Evolutionary conservation across 129 eudicot species (phyloP).

Genomic region (Helichrysum umbraculigerum): DNA sequence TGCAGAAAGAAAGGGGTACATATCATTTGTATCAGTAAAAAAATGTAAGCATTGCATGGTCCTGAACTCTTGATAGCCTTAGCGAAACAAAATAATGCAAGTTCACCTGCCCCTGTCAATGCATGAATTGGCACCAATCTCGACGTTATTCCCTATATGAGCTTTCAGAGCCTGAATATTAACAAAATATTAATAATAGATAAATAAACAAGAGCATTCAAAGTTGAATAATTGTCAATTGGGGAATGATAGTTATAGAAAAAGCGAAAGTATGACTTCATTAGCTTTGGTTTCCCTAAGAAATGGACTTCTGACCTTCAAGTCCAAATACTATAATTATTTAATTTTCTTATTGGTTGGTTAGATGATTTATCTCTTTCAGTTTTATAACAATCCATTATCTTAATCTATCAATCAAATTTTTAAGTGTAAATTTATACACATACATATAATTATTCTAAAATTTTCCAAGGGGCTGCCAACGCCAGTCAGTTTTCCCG

Average conservation of each 20-base stretch:
- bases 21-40: constrained; percentile 6
- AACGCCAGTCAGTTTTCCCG: no score
- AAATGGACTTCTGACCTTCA: no score
- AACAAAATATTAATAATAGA: no score
- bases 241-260: not conserved
- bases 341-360: no score
- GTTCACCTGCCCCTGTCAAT: constrained; percentile 92
- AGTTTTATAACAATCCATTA: no score
- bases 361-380: no score
- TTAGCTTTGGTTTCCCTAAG: not conserved
- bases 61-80: constrained; percentile 17
- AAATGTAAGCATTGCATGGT: not conserved
- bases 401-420: no score
- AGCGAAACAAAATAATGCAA: constrained; percentile 21
- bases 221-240: not conserved
- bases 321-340: no score
- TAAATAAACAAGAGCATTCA: not conserved
- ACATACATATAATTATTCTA: no score
- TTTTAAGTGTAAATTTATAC: no score
- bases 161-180: constrained; percentile 53
- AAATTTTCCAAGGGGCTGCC: no score
- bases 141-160: constrained; percentile 78
- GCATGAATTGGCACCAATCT: constrained; percentile 94
- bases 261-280: not conserved
- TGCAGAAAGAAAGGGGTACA: constrained; percentile 34